Evolutionary conservation across 768 basidiomycete species (phyloP), one percentile per base, ranked within the genome.

Genomic region (Boletales sp.): DNA sequence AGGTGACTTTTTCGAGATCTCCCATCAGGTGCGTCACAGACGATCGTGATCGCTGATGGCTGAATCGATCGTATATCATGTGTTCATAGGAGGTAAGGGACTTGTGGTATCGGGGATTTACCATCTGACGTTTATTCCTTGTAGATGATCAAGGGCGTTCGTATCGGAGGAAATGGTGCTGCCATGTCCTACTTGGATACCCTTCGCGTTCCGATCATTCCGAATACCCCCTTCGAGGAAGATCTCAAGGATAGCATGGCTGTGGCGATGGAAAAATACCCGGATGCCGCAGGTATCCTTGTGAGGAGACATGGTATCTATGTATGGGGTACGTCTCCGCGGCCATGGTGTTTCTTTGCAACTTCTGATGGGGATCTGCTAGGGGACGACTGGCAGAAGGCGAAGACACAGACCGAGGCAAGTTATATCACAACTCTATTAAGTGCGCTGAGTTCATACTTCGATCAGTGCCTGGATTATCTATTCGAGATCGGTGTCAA

Each of bases 71-170:
- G 28, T 17, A 42, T 47, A 41, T 45, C 17, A 35, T 8, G 17
- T 48, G 21, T 25, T 25, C 21, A 10, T 54, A 80, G 78, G 78
- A 81, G 76, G 77, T 56, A 57, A 55, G 30, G 17, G 4, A 17
- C 8, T 31, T 34, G 11, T 21, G 38, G n/a, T 5, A 4, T 4
- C 21, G n/a, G 28, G 35, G 19, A 44, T 7, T 1, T 35, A 8
- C 5, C 1, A 17, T 44, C 47, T 49, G 44, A 56, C 43, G 12
- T 31, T 10, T 13, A 7, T n/a, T 21, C 21, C 19, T n/a, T 7
- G 18, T 19, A 94, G 83, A 94, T 94, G 92, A 94, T 94, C 65
- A 94, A 94, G 66, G 92, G 91, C 19, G 80, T 94, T 39, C 79
- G 90, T 10, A 63, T 83, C 14, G 87, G 80, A 6, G 91, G 92